Base-by-base conservation (phyloP, 106 monocot species). In the Alisma plantagoaquatica region DNA sequence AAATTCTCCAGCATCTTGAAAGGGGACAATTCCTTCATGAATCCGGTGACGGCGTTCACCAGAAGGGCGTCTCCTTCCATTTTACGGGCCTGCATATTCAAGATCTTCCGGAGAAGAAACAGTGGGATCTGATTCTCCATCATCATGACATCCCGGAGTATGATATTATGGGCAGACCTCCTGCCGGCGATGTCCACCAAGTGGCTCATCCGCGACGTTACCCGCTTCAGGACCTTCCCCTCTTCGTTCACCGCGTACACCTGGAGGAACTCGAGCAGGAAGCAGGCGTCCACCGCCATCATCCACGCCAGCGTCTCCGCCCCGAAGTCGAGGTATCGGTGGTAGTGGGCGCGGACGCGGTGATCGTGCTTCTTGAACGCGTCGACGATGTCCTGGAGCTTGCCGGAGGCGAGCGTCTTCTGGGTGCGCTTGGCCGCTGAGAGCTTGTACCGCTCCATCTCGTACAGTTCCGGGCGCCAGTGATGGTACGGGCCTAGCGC, bases 401-500 rank as follows among this genome's bases (percentile, higher is more conserved):
- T 65, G 32, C 56, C 27, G 23, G 17, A 19, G 0, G 29, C 22
- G 43, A 73, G 65, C 16, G 38, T 24, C 28, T 43, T 64, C 35
- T 69, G 47, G 11, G 48, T 41, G 9, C 72, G 41, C 43, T 70
- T 68, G 16, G 82, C 78, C 4, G 87, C 56, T 19, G 68, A 54
- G 33, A 82, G 71, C 66, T 87, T 87, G 67, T 72, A 78, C 21
- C 68, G 12, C 63, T 87, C 86, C 86, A 75, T 87, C 17, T 74
- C 77, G 23, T 68, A 63, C 29, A 82, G 58, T 43, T 87, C 60
- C 1, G 77, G 68, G 2, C 41, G 44, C 69, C 72, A 70, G 23
- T 73, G 82, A 49, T 87, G 87, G 73, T 87, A 82, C 0, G 87
- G 87, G 2, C 87, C 82, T 9, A 87, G n/a, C 9, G 82, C 77